phyloP scores from a whole-genome alignment of 1,139 yeast species.

The Geotrichum bryndzae region DNA sequence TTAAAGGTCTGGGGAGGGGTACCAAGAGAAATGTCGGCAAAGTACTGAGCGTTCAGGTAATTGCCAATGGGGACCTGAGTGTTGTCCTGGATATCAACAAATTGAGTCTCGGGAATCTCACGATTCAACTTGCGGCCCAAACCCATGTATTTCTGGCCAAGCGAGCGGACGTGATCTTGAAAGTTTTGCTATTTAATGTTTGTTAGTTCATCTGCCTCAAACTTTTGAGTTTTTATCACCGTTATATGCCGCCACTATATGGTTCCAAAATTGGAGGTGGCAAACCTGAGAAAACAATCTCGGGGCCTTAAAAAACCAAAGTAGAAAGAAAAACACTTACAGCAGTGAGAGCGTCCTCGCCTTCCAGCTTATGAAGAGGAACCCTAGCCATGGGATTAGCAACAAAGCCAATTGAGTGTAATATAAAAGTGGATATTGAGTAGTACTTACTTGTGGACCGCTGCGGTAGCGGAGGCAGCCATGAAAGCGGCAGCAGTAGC shows the following conservation, averaged over 20 bases:
- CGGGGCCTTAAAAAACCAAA: background rate
- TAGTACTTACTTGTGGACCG: constrained; percentile 32
- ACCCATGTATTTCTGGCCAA: constrained; percentile 66
- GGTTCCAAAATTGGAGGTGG: background rate
- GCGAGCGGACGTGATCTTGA: constrained; percentile 58
- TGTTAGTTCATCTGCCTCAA: background rate
- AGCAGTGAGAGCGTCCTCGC: constrained; percentile 57
- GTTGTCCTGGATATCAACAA: constrained; percentile 39
- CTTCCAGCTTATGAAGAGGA: constrained; percentile 57
- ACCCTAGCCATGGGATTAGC: constrained; percentile 32
- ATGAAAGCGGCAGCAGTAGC: constrained; percentile 49
- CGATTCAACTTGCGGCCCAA: constrained; percentile 41
- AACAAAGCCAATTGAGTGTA: constrained; percentile 6
- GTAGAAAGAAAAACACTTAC: constrained; percentile 25
- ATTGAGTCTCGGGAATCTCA: constrained; percentile 16
- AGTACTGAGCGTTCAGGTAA: constrained; percentile 92
- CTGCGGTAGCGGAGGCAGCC: constrained; percentile 46
- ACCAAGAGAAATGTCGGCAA: constrained; percentile 81
- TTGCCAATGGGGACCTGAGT: constrained; percentile 81
- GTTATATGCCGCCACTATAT: background rate
- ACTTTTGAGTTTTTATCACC: background rate
- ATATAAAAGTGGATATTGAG: background rate
- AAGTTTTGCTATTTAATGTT: constrained; percentile 34
- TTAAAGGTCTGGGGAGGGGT: constrained; percentile 90
- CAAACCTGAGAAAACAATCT: background rate